A percentile compares a stretch with the other conserved stretches of the same genome.
phyloP scores from a whole-genome alignment of 371 early-diverging fungal genomes.

The Mortierella sp. region DNA sequence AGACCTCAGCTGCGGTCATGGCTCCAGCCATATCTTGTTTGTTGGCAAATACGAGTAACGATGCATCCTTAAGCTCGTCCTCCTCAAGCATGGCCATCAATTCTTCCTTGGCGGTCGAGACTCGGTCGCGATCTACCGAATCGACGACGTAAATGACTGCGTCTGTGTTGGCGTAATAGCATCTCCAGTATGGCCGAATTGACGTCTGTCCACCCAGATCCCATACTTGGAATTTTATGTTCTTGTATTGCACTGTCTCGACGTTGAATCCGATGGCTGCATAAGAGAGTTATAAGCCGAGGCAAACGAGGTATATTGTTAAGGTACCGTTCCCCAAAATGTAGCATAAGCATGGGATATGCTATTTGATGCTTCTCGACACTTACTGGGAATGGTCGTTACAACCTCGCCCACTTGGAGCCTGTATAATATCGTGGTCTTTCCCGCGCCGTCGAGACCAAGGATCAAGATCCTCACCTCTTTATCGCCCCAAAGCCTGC shows the following conservation, averaged over 20 bases:
- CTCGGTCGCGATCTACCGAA: slow-evolving; percentile 92
- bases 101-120: slow-evolving; percentile 89
- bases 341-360: neutral
- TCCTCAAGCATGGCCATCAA: slow-evolving; percentile 90
- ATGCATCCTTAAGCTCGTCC: slow-evolving; percentile 92
- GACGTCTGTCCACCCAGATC: slow-evolving; percentile 89
- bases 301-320: neutral
- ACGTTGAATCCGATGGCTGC: slow-evolving; percentile 88
- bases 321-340: neutral
- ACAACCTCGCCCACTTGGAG: slow-evolving; percentile 92
- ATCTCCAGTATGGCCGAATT: slow-evolving; percentile 87
- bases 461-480: slow-evolving; percentile 98
- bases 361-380: neutral
- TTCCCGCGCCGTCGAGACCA: slow-evolving; percentile 98
- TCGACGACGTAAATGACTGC: slow-evolving; percentile 98
- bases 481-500: slow-evolving; percentile 82
- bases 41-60: slow-evolving; percentile 95
- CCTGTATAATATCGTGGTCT: slow-evolving; percentile 97
- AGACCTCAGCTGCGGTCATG: slow-evolving; percentile 93
- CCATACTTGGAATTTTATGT: slow-evolving; percentile 98
- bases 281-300: neutral
- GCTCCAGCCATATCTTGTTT: slow-evolving; percentile 97
- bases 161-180: slow-evolving; percentile 96
- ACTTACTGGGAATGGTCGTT: slow-evolving; percentile 93
- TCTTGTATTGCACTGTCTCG: slow-evolving; percentile 96